A percentile compares a stretch with the other conserved stretches of the same genome.
These are phyloP conservation scores for Exutisphaerella laricina DNA, from an alignment of 2,329 filamentous ascomycete genomes.

Conservation along the genomic window DNA sequence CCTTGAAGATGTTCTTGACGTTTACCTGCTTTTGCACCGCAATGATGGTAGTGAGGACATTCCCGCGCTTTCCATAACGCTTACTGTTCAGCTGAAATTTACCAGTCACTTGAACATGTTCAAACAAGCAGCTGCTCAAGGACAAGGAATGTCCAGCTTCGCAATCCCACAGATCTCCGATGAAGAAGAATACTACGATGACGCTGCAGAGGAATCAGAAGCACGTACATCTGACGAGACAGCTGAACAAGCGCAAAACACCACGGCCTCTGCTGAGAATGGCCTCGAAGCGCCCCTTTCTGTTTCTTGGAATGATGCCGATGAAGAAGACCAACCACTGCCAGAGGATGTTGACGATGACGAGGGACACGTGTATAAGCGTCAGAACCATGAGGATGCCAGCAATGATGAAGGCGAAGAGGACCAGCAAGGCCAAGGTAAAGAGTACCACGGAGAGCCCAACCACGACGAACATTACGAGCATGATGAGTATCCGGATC, in stretches of 20 bases:
- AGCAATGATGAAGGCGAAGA: too few relatives aligned
- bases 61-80: slow-evolving; percentile 51
- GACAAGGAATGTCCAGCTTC: slow-evolving; percentile 53
- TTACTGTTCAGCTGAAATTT: slow-evolving; percentile 52
- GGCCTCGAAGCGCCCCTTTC: slow-evolving; percentile 9
- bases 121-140: slow-evolving; percentile 48
- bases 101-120: slow-evolving; percentile 49
- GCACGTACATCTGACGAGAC: too few relatives aligned
- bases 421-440: too few relatives aligned
- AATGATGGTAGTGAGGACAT: slow-evolving; percentile 54
- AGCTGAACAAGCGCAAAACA: too few relatives aligned
- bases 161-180: slow-evolving; percentile 17
- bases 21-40: slow-evolving; percentile 54
- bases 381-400: too few relatives aligned
- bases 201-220: slow-evolving; percentile 4
- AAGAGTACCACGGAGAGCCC: slow-evolving; percentile 7
- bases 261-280: slow-evolving; percentile 9
- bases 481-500: slow-evolving; percentile 13
- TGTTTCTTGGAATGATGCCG: slow-evolving; percentile 8
- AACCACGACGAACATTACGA: slow-evolving; percentile 13
- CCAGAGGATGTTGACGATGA: slow-evolving; percentile 6
- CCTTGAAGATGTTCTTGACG: slow-evolving; percentile 53
- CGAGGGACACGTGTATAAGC: background rate
- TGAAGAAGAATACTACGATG: slow-evolving; percentile 15
- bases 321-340: slow-evolving; percentile 16